Base-by-base conservation (phyloP, 495 filamentous ascomycete genomes). In the Penicillium silybi region DNA sequence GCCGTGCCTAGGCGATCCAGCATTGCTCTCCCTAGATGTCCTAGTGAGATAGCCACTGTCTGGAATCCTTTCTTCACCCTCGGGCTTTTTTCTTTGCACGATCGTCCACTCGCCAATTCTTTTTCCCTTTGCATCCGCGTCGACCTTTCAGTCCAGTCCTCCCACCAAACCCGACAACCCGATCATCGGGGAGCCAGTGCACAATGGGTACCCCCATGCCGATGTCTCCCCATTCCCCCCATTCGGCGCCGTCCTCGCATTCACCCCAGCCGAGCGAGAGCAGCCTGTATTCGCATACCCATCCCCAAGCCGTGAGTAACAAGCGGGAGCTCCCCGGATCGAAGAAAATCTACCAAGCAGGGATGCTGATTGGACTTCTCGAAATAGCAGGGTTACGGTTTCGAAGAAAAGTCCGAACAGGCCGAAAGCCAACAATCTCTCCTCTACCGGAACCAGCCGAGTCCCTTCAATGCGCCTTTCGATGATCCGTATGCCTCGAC, bases 401-500 rank as follows among this genome's bases (percentile, higher is more conserved):
- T 61, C 35, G 61, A 65, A 34, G 64, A 67, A 38, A 63, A 65
- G 25, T 59, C 61, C 38, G 63, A 68, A 19, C 55, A 64, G 18
- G 53, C 46, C 39, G 58, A 62, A 23, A 58, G 54, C 38, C 54
- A 66, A 23, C 53, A 61, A 37, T 68, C 65, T 9, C 49, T 68
- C 34, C 63, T 68, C 29, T 57, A 64, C 32, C 61, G 57, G 58
- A 76, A 83, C 48, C 81, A 81, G 43, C 76, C 78, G 5, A 80
- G 80, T 47, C 78, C 79, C 34, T 78, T 81, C 59, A 70, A 71
- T 42, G 72, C 73, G 20, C 79, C 81, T 41, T 91, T 88, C 67
- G 88, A 92, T 57, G 87, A 89, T 61, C 79, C 89, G 7, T 96
- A 96, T 70, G 82, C 82, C 26, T 75, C 74, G 13, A 56, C 59